Percentiles rank a stretch among this genome's conserved stretches.
Conservation (phyloP, 2,329 filamentous ascomycete genomes). For the Colletotrichum sp. region DNA sequence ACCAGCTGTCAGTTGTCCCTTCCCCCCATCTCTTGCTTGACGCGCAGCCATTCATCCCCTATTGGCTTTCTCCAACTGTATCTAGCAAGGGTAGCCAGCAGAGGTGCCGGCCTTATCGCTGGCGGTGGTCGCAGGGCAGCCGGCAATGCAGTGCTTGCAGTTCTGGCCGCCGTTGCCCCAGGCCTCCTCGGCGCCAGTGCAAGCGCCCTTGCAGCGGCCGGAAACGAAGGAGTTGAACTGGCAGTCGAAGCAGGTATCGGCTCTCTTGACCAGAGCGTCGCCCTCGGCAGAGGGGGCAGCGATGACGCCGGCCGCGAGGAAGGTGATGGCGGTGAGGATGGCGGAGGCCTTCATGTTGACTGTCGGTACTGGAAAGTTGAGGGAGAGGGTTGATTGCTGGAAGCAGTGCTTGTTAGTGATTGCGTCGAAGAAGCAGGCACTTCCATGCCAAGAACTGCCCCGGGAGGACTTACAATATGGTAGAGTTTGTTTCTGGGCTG, state of each 20-base stretch:
- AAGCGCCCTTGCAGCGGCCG: background rate
- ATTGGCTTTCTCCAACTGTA: background rate
- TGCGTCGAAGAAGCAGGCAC: background rate
- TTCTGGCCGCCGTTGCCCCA: background rate
- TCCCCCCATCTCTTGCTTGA: background rate
- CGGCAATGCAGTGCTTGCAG: background rate
- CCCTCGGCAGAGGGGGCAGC: background rate
- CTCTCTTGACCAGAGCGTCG: background rate
- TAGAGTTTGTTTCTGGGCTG: background rate
- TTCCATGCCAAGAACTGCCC: background rate
- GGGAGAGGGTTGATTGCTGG: background rate
- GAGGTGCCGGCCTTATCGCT: background rate
- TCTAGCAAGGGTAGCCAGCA: background rate
- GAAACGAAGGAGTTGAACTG: background rate
- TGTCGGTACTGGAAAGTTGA: background rate
- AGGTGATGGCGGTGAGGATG: background rate
- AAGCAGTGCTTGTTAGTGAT: background rate
- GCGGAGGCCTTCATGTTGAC: background rate
- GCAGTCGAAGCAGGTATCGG: background rate
- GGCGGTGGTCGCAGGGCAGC: background rate
- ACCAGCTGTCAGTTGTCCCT: background rate
- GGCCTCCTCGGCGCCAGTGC: background rate
- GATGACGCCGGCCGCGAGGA: background rate
- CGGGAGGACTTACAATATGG: background rate
- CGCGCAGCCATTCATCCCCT: accelerated